Evolutionary conservation across 2,329 filamentous ascomycete species (phyloP).

Genomic region (Colletotrichum lentis): DNA sequence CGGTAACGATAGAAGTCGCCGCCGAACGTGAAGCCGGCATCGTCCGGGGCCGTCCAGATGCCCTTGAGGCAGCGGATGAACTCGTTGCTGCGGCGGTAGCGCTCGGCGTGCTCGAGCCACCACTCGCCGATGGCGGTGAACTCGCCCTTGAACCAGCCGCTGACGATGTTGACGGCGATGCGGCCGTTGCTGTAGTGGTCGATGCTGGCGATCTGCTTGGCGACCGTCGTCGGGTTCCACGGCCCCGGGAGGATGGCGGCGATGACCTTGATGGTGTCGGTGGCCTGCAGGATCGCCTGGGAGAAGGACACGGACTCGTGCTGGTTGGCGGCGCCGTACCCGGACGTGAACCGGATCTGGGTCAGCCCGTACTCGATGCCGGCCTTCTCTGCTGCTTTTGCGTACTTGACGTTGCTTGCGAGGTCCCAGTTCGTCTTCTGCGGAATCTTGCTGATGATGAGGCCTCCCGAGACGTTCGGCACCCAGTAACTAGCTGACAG

Average conservation of each 20-base stretch:
- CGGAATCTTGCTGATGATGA: constrained; percentile 61
- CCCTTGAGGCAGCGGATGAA: constrained; percentile 61
- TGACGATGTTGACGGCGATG: constrained; percentile 61
- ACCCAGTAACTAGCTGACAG: constrained; percentile 59
- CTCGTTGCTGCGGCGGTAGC: constrained; percentile 59
- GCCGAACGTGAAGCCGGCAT: constrained; percentile 57
- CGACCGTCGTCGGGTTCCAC: constrained; percentile 60
- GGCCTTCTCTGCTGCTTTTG: constrained; percentile 56
- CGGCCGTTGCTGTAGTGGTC: constrained; percentile 61
- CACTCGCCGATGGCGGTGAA: constrained; percentile 61
- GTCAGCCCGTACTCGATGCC: constrained; percentile 62
- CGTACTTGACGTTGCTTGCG: constrained; percentile 58
- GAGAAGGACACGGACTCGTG: constrained; percentile 62
- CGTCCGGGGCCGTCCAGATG: constrained; percentile 55
- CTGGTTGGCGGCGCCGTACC: constrained; percentile 58
- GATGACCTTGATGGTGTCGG: constrained; percentile 59
- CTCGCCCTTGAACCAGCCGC: constrained; percentile 62
- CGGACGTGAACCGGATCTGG: constrained; percentile 62
- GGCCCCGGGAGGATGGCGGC: constrained; percentile 60
- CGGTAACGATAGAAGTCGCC: constrained; percentile 63
- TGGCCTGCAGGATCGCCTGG: constrained; percentile 57
- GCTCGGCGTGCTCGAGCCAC: constrained; percentile 63
- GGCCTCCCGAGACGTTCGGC: constrained; percentile 61
- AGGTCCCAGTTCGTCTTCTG: constrained; percentile 60
- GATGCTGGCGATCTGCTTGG: constrained; percentile 63